Conservation (phyloP, 2,329 filamentous ascomycete species). For the Epichloe coenophiala region DNA sequence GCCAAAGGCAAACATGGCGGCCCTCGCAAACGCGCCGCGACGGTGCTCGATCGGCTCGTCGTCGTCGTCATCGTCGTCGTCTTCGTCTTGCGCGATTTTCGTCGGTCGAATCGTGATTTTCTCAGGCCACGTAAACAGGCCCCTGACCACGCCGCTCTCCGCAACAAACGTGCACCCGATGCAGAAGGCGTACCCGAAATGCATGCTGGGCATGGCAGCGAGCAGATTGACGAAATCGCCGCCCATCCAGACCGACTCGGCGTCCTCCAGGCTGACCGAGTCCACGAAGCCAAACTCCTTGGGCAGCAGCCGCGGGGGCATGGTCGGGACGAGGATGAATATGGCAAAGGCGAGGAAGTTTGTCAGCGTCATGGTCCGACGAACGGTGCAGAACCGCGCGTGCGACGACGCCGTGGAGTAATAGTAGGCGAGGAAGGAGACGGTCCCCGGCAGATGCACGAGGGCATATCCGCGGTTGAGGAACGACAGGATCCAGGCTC, state of each 20-base stretch:
- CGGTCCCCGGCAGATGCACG: constrained; percentile 60
- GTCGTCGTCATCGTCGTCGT: constrained; percentile 10
- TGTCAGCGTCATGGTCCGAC: constrained; percentile 41
- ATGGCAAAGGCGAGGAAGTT: constrained; percentile 42
- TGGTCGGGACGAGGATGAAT: constrained; percentile 43
- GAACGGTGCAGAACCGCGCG: constrained; percentile 36
- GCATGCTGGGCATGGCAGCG: constrained; percentile 43
- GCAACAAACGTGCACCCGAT: constrained; percentile 38
- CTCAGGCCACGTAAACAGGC: constrained; percentile 13
- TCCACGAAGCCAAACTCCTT: constrained; percentile 43
- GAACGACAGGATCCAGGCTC: constrained; percentile 40
- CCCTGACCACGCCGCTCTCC: constrained; percentile 33
- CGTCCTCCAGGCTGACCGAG: constrained; percentile 31
- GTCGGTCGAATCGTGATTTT: not conserved
- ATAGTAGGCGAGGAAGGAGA: constrained; percentile 46
- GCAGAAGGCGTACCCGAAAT: constrained; percentile 41
- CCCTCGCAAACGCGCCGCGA: constrained; percentile 8
- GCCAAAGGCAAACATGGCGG: constrained; percentile 22
- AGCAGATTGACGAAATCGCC: constrained; percentile 40
- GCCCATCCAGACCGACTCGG: constrained; percentile 15
- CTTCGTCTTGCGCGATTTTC: constrained; percentile 4
- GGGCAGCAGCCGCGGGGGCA: constrained; percentile 42
- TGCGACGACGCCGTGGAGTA: constrained; percentile 53
- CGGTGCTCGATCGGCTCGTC: constrained; percentile 9
- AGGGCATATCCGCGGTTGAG: constrained; percentile 59